These are phyloP conservation scores for Ophiognomonia clavigignenti-juglandacearum DNA, from an alignment of 2,329 filamentous ascomycete genomes.

Conservation along the genomic window DNA sequence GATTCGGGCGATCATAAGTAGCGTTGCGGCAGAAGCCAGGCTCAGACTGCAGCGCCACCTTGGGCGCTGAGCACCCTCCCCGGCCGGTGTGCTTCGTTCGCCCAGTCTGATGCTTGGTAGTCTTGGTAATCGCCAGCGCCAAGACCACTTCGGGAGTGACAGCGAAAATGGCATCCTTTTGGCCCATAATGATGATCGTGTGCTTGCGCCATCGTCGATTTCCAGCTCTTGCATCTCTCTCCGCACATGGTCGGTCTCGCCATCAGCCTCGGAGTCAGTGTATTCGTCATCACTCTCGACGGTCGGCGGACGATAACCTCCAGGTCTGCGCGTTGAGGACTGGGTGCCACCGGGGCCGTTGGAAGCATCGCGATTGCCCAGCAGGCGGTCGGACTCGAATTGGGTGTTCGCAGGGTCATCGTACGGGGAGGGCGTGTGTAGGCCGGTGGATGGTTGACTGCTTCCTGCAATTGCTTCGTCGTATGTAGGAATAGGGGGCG, in stretches of 20 bases:
- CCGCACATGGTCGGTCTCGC: constrained; percentile 62
- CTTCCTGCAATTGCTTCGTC: constrained; percentile 68
- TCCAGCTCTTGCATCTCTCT: constrained; percentile 88
- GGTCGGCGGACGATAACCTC: constrained; percentile 72
- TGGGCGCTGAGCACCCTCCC: constrained; percentile 19
- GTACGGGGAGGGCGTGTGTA: constrained; percentile 36
- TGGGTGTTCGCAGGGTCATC: constrained; percentile 53
- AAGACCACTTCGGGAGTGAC: constrained; percentile 48
- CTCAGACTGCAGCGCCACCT: constrained; percentile 27
- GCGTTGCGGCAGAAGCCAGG: constrained; percentile 36
- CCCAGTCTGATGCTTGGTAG: constrained; percentile 40
- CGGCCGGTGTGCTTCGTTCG: constrained; percentile 14
- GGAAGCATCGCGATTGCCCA: constrained; percentile 47
- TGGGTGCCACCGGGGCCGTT: constrained; percentile 28
- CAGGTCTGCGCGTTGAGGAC: constrained; percentile 31
- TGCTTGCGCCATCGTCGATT: constrained; percentile 38
- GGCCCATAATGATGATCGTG: constrained; percentile 42
- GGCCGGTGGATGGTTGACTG: constrained; percentile 48
- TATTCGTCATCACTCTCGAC: constrained; percentile 73
- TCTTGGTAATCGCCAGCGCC: constrained; percentile 47
- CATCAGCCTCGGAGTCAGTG: constrained; percentile 38
- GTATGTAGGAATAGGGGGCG: constrained; percentile 77
- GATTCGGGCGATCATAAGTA: constrained; percentile 66
- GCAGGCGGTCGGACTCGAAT: constrained; percentile 66
- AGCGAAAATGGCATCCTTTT: constrained; percentile 51